These are phyloP conservation scores for Clarireedia homoeocarpa DNA, from an alignment of 2,329 filamentous ascomycete species.

Conservation along the genomic window DNA sequence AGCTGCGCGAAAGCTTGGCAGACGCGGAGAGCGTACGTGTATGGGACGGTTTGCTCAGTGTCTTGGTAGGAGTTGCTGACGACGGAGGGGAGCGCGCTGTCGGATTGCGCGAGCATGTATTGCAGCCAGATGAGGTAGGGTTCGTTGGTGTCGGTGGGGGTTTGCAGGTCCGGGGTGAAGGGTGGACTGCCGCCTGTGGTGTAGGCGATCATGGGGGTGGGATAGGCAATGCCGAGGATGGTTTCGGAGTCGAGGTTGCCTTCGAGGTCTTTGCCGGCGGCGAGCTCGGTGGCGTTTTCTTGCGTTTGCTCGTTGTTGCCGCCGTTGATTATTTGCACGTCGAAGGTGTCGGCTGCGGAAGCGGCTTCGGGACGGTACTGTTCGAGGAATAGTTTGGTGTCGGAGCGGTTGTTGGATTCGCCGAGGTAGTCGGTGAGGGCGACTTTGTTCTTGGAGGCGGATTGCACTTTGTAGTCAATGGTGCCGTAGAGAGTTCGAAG, in stretches of 20 bases:
- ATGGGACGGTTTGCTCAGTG: constrained; percentile 47
- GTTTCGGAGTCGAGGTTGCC: constrained; percentile 50
- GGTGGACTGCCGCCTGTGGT: constrained; percentile 48
- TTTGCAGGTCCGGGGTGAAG: constrained; percentile 37
- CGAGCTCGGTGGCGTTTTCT: constrained; percentile 11
- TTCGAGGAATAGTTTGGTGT: constrained; percentile 18
- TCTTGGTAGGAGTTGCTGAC: constrained; percentile 51
- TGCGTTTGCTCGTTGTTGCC: constrained; percentile 13
- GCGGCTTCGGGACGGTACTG: constrained; percentile 18
- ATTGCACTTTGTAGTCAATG: constrained; percentile 16
- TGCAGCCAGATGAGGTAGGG: constrained; percentile 49
- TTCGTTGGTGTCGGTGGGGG: constrained; percentile 34
- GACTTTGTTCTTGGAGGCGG: constrained; percentile 16
- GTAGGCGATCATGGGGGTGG: constrained; percentile 45
- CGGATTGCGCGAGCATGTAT: constrained; percentile 39
- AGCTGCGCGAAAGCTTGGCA: constrained; percentile 46
- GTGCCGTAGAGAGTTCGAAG: constrained; percentile 23
- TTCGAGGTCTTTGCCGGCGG: constrained; percentile 31
- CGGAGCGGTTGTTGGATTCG: constrained; percentile 20
- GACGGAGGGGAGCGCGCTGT: constrained; percentile 41
- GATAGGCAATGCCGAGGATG: constrained; percentile 44
- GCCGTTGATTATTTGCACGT: constrained; percentile 7
- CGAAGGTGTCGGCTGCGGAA: constrained; percentile 8
- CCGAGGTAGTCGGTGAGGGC: constrained; percentile 21
- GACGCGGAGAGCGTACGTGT: constrained; percentile 42